These are phyloP conservation scores for Arthrobotrys iridis DNA, from an alignment of 2,329 filamentous ascomycete species.

Conservation along the genomic window DNA sequence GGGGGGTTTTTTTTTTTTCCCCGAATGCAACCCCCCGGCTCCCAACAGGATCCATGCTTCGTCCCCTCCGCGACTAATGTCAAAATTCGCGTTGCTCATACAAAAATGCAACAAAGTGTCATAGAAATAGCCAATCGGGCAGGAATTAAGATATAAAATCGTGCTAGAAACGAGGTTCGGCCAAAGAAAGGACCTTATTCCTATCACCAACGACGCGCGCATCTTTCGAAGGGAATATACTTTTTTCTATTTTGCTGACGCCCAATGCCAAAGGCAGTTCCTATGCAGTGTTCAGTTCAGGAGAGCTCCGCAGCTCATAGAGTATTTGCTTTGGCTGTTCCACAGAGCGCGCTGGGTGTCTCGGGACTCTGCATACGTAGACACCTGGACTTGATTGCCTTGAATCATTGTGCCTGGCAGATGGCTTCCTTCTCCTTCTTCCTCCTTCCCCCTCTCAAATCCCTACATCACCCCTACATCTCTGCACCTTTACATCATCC, in stretches of 20 bases:
- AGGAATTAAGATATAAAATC: too few species aligned
- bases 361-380: constrained; percentile 21
- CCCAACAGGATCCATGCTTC: not conserved
- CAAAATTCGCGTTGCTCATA: not conserved
- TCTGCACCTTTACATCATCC: too few species aligned
- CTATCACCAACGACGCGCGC: not conserved
- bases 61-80: not conserved
- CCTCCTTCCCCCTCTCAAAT: not conserved
- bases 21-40: not conserved
- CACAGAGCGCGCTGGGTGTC: too few species aligned
- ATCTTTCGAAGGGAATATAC: too few species aligned
- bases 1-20: not conserved
- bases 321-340: not conserved
- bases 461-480: too few species aligned
- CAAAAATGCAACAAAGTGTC: constrained; percentile 21
- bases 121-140: not conserved
- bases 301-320: not conserved
- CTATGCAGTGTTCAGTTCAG: not conserved
- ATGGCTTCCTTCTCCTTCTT: not conserved
- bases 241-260: too few species aligned
- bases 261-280: too few species aligned
- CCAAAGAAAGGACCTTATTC: not conserved
- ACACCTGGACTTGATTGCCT: constrained; percentile 1
- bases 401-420: not conserved
- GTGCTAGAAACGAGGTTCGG: too few species aligned